phyloP scores from a whole-genome alignment of 75 land plant genomes.

The Sequoia sempervirens region DNA sequence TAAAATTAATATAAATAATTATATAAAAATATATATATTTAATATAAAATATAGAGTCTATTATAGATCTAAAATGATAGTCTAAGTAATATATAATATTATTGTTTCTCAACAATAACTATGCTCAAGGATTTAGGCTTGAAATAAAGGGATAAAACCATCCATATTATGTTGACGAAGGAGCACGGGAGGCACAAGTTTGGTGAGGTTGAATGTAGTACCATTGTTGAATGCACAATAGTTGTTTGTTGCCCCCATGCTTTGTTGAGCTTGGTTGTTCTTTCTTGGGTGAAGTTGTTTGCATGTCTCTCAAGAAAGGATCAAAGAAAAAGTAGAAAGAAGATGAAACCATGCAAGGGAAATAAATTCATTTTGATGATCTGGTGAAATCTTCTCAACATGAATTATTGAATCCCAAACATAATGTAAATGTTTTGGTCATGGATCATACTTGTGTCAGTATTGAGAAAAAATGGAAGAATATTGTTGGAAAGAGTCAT shows the following conservation, averaged over 20 bases:
- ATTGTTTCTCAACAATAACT: neutral
- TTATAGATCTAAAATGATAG: too few relatives aligned
- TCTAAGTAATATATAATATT: too few relatives aligned
- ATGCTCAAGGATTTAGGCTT: neutral
- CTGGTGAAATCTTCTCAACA: neutral
- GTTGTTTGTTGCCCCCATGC: slow-evolving; percentile 46
- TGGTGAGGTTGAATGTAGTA: slow-evolving; percentile 35
- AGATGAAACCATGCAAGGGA: neutral
- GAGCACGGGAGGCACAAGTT: slow-evolving; percentile 3
- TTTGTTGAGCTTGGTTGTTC: slow-evolving; percentile 17
- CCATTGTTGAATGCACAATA: slow-evolving; percentile 50
- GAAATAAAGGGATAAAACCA: neutral
- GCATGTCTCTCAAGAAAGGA: slow-evolving; percentile 34
- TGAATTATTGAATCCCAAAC: neutral
- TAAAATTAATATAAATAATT: too few relatives aligned
- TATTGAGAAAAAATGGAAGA: slow-evolving; percentile 6
- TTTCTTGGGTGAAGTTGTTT: slow-evolving; percentile 37
- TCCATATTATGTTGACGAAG: slow-evolving; percentile 18
- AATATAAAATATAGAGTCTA: too few relatives aligned
- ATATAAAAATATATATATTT: too few relatives aligned
- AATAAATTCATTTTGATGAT: neutral
- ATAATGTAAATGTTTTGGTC: neutral
- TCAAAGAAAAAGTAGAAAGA: neutral
- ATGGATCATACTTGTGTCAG: neutral
- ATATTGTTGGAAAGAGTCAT: neutral